phyloP scores from a whole-genome alignment of 306 rosid species.

The Quercus rubra region DNA sequence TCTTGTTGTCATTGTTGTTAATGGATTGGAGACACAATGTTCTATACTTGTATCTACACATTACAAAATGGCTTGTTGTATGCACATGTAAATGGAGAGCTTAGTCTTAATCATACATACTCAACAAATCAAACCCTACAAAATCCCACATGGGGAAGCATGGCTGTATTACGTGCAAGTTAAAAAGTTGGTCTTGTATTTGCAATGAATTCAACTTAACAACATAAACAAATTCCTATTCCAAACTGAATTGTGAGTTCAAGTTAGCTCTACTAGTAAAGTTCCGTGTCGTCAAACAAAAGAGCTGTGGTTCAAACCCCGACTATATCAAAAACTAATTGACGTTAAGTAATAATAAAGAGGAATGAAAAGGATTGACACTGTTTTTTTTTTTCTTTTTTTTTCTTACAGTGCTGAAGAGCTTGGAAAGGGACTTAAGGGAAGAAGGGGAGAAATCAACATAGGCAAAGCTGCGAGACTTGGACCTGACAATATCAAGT shows the following conservation, averaged over 20 bases:
- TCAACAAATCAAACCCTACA: background rate
- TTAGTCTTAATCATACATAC: background rate
- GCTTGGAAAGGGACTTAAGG: conserved; percentile 63
- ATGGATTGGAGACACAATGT: background rate
- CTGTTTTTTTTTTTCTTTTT: too few species aligned
- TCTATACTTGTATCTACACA: background rate
- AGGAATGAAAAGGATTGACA: background rate
- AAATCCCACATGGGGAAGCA: too few species aligned
- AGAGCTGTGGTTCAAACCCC: fast-evolving
- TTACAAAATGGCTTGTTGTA: background rate
- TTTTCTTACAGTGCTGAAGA: conserved; percentile 41
- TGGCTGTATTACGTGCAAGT: too few species aligned
- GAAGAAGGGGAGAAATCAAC: conserved; percentile 62
- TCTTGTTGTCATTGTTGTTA: too few species aligned
- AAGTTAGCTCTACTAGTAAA: fast-evolving
- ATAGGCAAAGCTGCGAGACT: conserved; percentile 78
- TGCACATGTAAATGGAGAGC: background rate
- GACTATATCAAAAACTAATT: fast-evolving
- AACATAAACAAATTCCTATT: background rate
- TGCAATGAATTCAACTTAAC: background rate
- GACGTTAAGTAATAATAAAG: background rate
- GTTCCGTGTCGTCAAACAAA: too few species aligned
- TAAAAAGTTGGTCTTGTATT: background rate
- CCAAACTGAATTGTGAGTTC: fast-evolving
- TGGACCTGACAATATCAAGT: conserved; percentile 60